These are phyloP conservation scores for Boletus speciosus DNA, from an alignment of 768 basidiomycete species.

Conservation along the genomic window DNA sequence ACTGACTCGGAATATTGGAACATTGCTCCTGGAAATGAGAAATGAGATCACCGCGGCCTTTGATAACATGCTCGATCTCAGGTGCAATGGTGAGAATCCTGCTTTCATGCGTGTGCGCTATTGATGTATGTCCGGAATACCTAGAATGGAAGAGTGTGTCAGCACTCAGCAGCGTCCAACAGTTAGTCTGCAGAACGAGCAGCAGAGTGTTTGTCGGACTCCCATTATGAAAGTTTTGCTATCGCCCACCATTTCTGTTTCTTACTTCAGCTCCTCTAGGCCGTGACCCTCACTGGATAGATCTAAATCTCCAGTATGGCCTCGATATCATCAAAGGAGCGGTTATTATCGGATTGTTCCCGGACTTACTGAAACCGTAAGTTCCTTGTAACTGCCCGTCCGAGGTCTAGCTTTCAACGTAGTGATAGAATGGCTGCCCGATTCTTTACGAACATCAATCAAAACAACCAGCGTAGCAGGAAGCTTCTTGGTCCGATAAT, in stretches of 20 bases:
- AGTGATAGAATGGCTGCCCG: neutral
- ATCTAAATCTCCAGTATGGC: constrained; percentile 29
- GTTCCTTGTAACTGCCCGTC: neutral
- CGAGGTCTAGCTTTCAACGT: neutral
- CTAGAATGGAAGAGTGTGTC: constrained; percentile 42
- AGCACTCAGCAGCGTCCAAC: constrained; percentile 10
- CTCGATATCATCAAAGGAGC: constrained; percentile 23
- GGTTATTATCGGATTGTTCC: constrained; percentile 27
- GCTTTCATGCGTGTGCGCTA: neutral
- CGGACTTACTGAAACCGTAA: constrained; percentile 7
- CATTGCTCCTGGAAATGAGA: constrained; percentile 37
- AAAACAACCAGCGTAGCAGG: neutral
- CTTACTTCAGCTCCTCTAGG: too few species aligned
- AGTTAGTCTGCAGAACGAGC: constrained; percentile 29
- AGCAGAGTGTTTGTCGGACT: constrained; percentile 49
- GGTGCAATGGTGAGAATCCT: constrained; percentile 8
- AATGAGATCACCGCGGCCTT: constrained; percentile 45
- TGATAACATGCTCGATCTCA: constrained; percentile 31
- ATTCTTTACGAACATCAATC: constrained; percentile 7
- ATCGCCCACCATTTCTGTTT: too few species aligned
- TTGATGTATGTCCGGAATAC: neutral
- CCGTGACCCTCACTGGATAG: constrained; percentile 27
- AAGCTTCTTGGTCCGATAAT: constrained; percentile 29
- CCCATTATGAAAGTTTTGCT: constrained; percentile 39
- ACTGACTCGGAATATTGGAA: constrained; percentile 38